phyloP scores from a whole-genome alignment of 1,284 basidiomycete species.

The Malassezia sp. region DNA sequence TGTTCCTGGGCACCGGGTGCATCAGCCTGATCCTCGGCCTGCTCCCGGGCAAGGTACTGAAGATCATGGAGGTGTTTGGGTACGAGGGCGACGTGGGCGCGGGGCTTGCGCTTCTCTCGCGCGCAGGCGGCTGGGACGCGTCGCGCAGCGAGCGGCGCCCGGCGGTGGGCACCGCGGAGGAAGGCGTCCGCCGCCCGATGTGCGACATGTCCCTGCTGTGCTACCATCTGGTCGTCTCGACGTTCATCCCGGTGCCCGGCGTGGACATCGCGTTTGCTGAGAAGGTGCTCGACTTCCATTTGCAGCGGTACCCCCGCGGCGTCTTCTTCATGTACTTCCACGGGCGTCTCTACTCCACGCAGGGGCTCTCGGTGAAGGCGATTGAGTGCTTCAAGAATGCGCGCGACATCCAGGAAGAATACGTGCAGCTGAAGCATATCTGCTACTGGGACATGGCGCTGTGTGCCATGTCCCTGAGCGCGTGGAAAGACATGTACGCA shows the following conservation, averaged over 20 bases:
- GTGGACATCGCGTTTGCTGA: constrained; percentile 43
- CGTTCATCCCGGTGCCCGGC: constrained; percentile 42
- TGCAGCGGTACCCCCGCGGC: constrained; percentile 37
- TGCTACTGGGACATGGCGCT: constrained; percentile 44
- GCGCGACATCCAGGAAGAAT: constrained; percentile 41
- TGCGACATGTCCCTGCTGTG: constrained; percentile 43
- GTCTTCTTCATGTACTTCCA: constrained; percentile 47
- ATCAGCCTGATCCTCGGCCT: constrained; percentile 45
- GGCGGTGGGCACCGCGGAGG: constrained; percentile 19
- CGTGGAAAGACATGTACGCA: constrained; percentile 31
- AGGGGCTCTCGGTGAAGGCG: constrained; percentile 32
- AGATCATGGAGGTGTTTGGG: constrained; percentile 46
- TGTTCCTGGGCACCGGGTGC: constrained; percentile 42
- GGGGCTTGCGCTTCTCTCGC: constrained; percentile 33
- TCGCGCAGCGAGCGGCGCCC: constrained; percentile 22
- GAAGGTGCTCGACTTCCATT: constrained; percentile 43
- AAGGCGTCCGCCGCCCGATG: constrained; percentile 29
- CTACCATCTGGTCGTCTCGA: constrained; percentile 43
- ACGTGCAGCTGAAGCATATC: constrained; percentile 45
- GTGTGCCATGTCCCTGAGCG: constrained; percentile 37
- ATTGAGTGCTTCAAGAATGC: constrained; percentile 35
- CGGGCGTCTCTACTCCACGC: constrained; percentile 44
- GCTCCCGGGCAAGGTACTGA: constrained; percentile 41
- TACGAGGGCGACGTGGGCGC: constrained; percentile 37
- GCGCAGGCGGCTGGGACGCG: constrained; percentile 31